phyloP scores from a whole-genome alignment of 805 yeast species.

The Debaryomyces castellii region DNA sequence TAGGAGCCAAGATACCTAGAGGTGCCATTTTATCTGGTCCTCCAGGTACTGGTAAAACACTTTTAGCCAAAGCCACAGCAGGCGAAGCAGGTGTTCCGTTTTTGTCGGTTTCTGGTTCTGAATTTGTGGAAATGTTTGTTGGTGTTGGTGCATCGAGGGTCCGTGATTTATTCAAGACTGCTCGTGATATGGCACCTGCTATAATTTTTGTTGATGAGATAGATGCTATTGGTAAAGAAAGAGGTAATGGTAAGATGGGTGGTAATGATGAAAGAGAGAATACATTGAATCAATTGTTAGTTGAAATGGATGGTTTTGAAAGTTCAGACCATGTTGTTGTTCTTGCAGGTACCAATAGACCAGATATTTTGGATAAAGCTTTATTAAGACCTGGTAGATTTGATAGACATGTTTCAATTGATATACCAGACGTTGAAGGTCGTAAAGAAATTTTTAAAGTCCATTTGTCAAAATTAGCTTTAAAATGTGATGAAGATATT shows the following conservation, averaged over 20 bases:
- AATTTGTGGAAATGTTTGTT: constrained; percentile 97
- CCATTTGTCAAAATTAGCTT: constrained; percentile 63
- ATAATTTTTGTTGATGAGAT: constrained; percentile 92
- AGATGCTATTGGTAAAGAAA: constrained; percentile 91
- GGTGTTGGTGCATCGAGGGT: constrained; percentile 99
- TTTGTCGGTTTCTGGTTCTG: constrained; percentile 92
- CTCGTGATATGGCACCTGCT: constrained; percentile 86
- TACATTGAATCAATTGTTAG: constrained; percentile 86
- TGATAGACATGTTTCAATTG: constrained; percentile 84
- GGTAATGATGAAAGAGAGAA: constrained; percentile 95
- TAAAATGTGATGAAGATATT: constrained; percentile 38
- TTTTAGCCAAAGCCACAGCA: constrained; percentile 91
- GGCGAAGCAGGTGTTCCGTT: constrained; percentile 97
- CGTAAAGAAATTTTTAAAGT: constrained; percentile 84
- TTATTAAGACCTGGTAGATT: constrained; percentile 93
- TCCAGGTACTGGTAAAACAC: constrained; percentile 96
- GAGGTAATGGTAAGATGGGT: constrained; percentile 68
- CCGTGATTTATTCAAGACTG: constrained; percentile 86
- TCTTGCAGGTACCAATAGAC: constrained; percentile 91
- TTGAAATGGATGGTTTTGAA: constrained; percentile 94
- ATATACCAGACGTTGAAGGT: constrained; percentile 86
- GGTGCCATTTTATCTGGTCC: constrained; percentile 95
- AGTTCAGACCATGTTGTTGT: constrained; percentile 90
- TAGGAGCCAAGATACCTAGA: constrained; percentile 93
- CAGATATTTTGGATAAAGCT: constrained; percentile 88